Evolutionary conservation across 192 early-diverging fungal genomes (phyloP).

Genomic region (Rhizophagus sp.): DNA sequence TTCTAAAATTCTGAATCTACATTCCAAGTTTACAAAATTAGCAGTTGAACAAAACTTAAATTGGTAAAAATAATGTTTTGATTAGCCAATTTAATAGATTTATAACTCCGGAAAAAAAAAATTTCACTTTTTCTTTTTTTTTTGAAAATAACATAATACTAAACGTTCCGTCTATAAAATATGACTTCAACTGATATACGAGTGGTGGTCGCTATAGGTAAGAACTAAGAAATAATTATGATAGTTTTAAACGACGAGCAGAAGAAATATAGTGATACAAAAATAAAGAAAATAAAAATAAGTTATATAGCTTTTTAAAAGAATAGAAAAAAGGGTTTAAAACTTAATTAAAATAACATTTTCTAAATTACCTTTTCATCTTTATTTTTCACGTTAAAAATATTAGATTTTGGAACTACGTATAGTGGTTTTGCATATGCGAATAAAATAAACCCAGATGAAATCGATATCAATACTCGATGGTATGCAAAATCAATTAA

Average conservation of each 20-base stretch:
- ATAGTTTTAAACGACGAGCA: background rate
- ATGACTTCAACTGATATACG: background rate
- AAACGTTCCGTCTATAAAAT: background rate
- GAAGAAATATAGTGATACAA: background rate
- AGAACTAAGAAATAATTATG: background rate
- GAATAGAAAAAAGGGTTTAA: too few species aligned
- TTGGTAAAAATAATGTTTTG: too few species aligned
- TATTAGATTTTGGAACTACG: slow-evolving; percentile 1
- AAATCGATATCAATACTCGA: background rate
- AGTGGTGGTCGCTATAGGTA: background rate
- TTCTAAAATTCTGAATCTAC: too few species aligned
- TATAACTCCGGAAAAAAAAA: too few species aligned
- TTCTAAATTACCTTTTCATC: too few species aligned
- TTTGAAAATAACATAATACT: background rate
- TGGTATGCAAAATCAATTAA: background rate
- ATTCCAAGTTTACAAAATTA: too few species aligned
- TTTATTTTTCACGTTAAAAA: background rate
- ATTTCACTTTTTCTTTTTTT: background rate
- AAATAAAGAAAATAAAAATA: too few species aligned
- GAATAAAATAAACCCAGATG: background rate
- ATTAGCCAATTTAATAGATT: too few species aligned
- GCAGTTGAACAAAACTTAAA: too few species aligned
- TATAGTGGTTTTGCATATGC: slow-evolving; percentile 15
- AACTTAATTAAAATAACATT: too few species aligned
- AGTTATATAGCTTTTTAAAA: too few species aligned